These are phyloP conservation scores for Phylloboletellus chloephorus DNA, from an alignment of 1,284 basidiomycete genomes.

Conservation along the genomic window DNA sequence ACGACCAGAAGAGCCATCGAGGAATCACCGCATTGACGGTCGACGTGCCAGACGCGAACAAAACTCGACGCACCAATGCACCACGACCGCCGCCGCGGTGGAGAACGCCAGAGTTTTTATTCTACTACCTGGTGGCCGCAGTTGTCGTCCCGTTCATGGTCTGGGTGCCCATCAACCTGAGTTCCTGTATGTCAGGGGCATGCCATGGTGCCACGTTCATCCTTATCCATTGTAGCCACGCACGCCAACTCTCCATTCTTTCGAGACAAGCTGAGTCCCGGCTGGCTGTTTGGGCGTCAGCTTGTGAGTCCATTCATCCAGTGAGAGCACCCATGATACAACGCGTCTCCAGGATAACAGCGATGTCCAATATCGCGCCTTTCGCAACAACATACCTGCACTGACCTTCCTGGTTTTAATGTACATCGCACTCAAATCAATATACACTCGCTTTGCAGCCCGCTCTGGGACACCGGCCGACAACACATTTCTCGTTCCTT, in stretches of 20 bases:
- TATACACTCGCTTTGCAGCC: slow-evolving; percentile 34
- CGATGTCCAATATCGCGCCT: slow-evolving; percentile 79
- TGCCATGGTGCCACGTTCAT: background rate
- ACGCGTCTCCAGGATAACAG: slow-evolving; percentile 65
- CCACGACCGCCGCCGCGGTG: slow-evolving; percentile 52
- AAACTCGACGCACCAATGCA: slow-evolving; percentile 19
- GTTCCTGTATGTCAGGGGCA: slow-evolving; percentile 52
- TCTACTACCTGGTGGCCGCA: slow-evolving; percentile 66
- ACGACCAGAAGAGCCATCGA: slow-evolving; percentile 11
- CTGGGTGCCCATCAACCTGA: slow-evolving; percentile 76
- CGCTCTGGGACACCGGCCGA: slow-evolving; percentile 26
- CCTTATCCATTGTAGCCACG: slow-evolving; percentile 40
- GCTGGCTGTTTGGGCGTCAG: slow-evolving; percentile 65
- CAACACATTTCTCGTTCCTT: slow-evolving; percentile 43
- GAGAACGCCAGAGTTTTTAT: slow-evolving; percentile 77
- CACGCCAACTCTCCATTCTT: slow-evolving; percentile 74
- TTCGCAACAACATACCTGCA: slow-evolving; percentile 67
- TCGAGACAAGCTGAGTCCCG: slow-evolving; percentile 51
- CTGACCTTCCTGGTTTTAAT: slow-evolving; percentile 49
- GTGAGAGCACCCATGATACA: background rate
- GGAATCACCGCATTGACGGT: slow-evolving; percentile 45
- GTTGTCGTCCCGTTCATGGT: slow-evolving; percentile 73
- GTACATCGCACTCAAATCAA: slow-evolving; percentile 44
- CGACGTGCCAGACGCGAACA: slow-evolving; percentile 40
- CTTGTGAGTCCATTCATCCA: slow-evolving; percentile 46